Percentiles rank a stretch among this genome's conserved stretches.
Conservation (phyloP, 139 green algal species). For the Chlorella sp. region DNA sequence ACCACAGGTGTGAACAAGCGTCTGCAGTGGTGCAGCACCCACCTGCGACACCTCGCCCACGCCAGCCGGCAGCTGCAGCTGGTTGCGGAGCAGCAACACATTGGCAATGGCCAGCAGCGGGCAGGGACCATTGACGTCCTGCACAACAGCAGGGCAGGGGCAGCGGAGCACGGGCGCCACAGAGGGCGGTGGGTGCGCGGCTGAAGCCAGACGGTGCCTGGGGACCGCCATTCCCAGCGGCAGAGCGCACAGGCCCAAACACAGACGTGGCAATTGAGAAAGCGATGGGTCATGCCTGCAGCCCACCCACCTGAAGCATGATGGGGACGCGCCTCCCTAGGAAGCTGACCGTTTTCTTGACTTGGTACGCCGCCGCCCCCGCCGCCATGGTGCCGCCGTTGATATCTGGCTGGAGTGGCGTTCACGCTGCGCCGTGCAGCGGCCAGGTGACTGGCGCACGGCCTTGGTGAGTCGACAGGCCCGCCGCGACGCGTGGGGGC, state of each 20-base stretch:
- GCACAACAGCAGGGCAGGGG: slow-evolving; percentile 42
- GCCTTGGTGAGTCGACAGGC: too few relatives aligned
- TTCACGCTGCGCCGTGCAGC: too few relatives aligned
- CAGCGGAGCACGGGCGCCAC: not conserved
- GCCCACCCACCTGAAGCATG: slow-evolving; percentile 17
- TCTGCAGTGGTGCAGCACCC: not conserved
- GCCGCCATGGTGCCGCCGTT: not conserved
- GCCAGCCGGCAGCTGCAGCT: slow-evolving; percentile 60
- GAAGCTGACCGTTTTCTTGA: slow-evolving; percentile 69
- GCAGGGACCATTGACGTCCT: slow-evolving; percentile 96
- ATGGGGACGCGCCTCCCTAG: slow-evolving; percentile 4
- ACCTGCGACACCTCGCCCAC: slow-evolving; percentile 57
- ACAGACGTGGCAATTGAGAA: too few relatives aligned
- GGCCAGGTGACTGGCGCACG: too few relatives aligned
- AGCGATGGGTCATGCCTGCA: too few relatives aligned
- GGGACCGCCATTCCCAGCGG: not conserved
- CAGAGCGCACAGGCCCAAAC: not conserved
- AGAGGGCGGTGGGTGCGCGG: not conserved
- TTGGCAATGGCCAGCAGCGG: slow-evolving; percentile 93
- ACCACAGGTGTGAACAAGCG: not conserved
- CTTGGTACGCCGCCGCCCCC: slow-evolving; percentile 38
- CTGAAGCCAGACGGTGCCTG: not conserved
- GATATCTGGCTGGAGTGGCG: too few relatives aligned
- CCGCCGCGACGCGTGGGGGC: too few relatives aligned
- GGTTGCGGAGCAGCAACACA: slow-evolving; percentile 80